These are phyloP conservation scores for Hypoxylon sp. DNA, from an alignment of 2,329 filamentous ascomycete species.

Conservation along the genomic window DNA sequence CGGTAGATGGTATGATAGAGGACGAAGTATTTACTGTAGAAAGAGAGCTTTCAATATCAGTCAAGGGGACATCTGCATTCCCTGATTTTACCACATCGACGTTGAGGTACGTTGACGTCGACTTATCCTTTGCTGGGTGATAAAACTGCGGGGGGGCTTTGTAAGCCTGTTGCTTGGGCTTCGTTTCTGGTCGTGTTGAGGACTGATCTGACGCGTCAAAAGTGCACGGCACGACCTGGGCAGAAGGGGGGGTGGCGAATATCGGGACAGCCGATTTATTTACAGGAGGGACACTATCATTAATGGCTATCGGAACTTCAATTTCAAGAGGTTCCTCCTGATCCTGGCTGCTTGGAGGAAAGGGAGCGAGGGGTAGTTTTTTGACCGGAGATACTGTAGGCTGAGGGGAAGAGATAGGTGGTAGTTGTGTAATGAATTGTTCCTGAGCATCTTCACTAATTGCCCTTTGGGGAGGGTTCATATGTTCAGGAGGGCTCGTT, in stretches of 20 bases:
- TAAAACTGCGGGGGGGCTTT: conserved; percentile 39
- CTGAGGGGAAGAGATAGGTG: conserved; percentile 45
- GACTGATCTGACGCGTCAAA: conserved; percentile 44
- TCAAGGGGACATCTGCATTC: background rate
- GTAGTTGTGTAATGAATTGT: conserved; percentile 49
- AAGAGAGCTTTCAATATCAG: conserved; percentile 39
- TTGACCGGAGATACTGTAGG: conserved; percentile 41
- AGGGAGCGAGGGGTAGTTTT: conserved; percentile 28
- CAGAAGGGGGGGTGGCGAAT: conserved; percentile 54
- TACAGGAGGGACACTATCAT: conserved; percentile 41
- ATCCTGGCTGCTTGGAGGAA: conserved; percentile 50
- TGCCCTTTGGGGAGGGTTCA: conserved; percentile 22
- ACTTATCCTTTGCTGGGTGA: conserved; percentile 35
- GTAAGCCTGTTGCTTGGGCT: conserved; percentile 28
- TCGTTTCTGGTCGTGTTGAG: conserved; percentile 19
- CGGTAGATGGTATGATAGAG: conserved; percentile 52
- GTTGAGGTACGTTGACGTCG: conserved; percentile 23
- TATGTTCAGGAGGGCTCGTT: conserved; percentile 27
- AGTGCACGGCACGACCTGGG: conserved; percentile 54
- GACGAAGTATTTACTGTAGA: conserved; percentile 45
- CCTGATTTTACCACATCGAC: conserved; percentile 4
- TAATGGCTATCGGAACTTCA: conserved; percentile 50
- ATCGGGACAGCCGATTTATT: conserved; percentile 47
- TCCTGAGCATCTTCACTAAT: conserved; percentile 18
- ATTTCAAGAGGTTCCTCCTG: conserved; percentile 55